phyloP scores from a whole-genome alignment of 2,329 filamentous ascomycete species.

The Decorospora gaudefroyi region DNA sequence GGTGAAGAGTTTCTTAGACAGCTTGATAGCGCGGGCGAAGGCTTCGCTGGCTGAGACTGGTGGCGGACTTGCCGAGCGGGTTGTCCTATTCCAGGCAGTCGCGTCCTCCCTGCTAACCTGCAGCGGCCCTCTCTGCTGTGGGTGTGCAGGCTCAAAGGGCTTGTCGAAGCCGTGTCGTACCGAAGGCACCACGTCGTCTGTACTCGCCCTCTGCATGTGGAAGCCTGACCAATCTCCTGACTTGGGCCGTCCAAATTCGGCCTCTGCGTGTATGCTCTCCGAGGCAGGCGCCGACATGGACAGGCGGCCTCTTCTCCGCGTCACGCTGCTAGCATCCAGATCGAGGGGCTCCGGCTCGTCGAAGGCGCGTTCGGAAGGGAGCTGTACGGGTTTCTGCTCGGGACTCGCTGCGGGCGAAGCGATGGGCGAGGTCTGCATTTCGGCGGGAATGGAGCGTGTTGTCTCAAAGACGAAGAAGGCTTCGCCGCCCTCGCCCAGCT shows the following conservation, averaged over 20 bases:
- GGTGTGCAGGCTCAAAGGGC: slow-evolving; percentile 24
- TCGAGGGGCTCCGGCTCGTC: slow-evolving; percentile 73
- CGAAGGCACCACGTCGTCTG: slow-evolving; percentile 59
- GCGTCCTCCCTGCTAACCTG: slow-evolving; percentile 42
- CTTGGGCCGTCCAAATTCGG: slow-evolving; percentile 30
- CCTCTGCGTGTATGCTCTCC: slow-evolving; percentile 24
- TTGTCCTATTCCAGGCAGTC: slow-evolving; percentile 42
- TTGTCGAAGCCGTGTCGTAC: slow-evolving; percentile 48
- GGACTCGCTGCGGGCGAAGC: slow-evolving; percentile 90
- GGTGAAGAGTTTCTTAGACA: slow-evolving; percentile 84
- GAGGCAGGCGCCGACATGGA: slow-evolving; percentile 37
- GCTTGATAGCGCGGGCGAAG: slow-evolving; percentile 76
- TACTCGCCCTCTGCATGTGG: slow-evolving; percentile 52
- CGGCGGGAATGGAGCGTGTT: slow-evolving; percentile 85
- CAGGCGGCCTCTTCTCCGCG: slow-evolving; percentile 34
- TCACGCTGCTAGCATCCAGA: slow-evolving; percentile 56
- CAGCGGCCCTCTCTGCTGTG: slow-evolving; percentile 34
- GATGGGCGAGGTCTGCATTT: slow-evolving; percentile 89
- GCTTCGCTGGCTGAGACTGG: slow-evolving; percentile 74
- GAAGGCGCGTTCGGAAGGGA: slow-evolving; percentile 54
- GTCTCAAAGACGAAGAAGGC: slow-evolving; percentile 99
- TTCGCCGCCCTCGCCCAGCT: slow-evolving; percentile 94
- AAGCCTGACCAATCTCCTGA: slow-evolving; percentile 47
- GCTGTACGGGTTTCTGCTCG: slow-evolving; percentile 59
- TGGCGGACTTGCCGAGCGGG: slow-evolving; percentile 75